Evolutionary conservation across 495 filamentous ascomycete genomes (phyloP).

Genomic region (Jackrogersella minutella): DNA sequence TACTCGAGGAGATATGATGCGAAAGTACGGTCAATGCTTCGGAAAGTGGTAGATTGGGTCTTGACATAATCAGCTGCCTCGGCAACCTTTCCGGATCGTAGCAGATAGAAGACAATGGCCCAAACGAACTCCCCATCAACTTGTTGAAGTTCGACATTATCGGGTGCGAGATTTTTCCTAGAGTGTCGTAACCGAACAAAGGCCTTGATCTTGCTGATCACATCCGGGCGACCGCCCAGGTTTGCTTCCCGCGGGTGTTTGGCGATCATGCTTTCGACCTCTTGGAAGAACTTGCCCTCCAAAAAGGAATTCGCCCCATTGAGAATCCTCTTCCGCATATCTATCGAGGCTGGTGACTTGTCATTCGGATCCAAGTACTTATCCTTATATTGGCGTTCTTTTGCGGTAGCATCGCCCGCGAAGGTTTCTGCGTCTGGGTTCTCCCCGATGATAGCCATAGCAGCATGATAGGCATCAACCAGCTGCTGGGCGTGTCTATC

Average conservation of each 20-base stretch:
- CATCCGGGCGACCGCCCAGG: constrained; percentile 85
- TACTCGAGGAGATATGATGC: constrained; percentile 87
- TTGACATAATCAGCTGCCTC: constrained; percentile 89
- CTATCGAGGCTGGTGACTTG: constrained; percentile 65
- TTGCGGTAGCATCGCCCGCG: constrained; percentile 63
- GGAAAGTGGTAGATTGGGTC: constrained; percentile 76
- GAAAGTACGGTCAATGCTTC: constrained; percentile 89
- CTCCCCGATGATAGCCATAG: constrained; percentile 78
- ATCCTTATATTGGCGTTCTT: constrained; percentile 77
- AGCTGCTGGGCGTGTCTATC: constrained; percentile 73
- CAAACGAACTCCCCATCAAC: constrained; percentile 86
- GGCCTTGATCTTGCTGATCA: constrained; percentile 87
- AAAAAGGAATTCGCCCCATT: constrained; percentile 78
- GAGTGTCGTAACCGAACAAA: constrained; percentile 81
- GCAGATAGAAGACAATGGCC: constrained; percentile 92
- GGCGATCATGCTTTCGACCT: constrained; percentile 75
- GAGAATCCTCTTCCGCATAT: constrained; percentile 76
- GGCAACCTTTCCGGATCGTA: constrained; percentile 81
- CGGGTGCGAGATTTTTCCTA: constrained; percentile 80
- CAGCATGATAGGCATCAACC: constrained; percentile 77
- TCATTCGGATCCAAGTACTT: constrained; percentile 76
- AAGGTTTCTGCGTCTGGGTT: constrained; percentile 59
- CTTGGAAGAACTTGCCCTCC: constrained; percentile 74
- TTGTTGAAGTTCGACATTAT: constrained; percentile 74
- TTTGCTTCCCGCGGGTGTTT: constrained; percentile 89